Evolutionary conservation across 2,329 filamentous ascomycete genomes (phyloP).

Genomic region (Decorospora gaudefroyi): DNA sequence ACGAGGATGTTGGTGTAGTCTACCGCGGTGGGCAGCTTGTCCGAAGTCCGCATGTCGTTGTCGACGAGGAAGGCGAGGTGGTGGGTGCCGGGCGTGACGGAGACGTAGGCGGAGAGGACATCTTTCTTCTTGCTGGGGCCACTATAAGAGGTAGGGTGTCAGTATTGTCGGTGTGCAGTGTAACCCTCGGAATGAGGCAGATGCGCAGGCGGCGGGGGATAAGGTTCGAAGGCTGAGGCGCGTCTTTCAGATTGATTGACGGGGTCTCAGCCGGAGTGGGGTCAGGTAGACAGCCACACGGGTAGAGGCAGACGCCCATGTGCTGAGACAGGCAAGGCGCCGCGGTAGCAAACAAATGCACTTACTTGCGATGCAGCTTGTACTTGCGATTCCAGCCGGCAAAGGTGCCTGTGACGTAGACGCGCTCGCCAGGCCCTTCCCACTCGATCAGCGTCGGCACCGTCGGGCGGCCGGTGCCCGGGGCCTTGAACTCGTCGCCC

Average conservation of each 20-base stretch:
- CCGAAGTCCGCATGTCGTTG: slow-evolving; percentile 87
- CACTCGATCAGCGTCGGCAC: slow-evolving; percentile 87
- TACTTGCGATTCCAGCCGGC: slow-evolving; percentile 97
- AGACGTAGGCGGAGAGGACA: slow-evolving; percentile 75
- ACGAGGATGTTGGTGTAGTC: slow-evolving; percentile 98
- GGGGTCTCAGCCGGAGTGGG: slow-evolving; percentile 21
- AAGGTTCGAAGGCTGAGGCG: slow-evolving; percentile 16
- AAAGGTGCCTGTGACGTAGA: slow-evolving; percentile 97
- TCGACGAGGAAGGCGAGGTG: slow-evolving; percentile 97
- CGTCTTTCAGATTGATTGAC: slow-evolving; percentile 18
- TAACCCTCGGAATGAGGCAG: slow-evolving; percentile 31
- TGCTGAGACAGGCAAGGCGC: slow-evolving; percentile 17
- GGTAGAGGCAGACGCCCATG: slow-evolving; percentile 22
- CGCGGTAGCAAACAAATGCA: slow-evolving; percentile 34
- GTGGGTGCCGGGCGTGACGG: slow-evolving; percentile 89
- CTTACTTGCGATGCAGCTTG: slow-evolving; percentile 81
- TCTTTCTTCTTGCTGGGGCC: slow-evolving; percentile 54
- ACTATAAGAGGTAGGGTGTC: slow-evolving; percentile 35
- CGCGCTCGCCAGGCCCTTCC: slow-evolving; percentile 79
- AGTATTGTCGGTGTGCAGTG: slow-evolving; percentile 39
- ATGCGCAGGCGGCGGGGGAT: slow-evolving; percentile 7
- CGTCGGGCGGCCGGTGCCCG: slow-evolving; percentile 69
- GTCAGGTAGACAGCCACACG: slow-evolving; percentile 29
- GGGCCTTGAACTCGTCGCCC: slow-evolving; percentile 68
- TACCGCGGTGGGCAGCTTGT: slow-evolving; percentile 87